phyloP scores from a whole-genome alignment of 1,284 basidiomycete genomes.

The Rhodotorula glutinis region DNA sequence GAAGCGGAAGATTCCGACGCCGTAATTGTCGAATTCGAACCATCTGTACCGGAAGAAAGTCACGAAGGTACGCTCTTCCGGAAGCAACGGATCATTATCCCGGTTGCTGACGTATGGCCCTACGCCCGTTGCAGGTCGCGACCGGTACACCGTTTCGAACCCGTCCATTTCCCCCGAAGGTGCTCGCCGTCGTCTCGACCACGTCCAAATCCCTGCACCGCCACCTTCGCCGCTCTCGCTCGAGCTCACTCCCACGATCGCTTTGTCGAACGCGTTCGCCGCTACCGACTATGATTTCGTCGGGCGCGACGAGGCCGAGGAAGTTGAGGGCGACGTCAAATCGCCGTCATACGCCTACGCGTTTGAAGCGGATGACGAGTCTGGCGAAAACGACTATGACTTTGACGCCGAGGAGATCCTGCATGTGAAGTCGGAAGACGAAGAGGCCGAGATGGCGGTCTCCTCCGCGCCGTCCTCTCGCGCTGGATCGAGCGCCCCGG shows the following conservation, averaged over 20 bases:
- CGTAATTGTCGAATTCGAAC: constrained; percentile 4
- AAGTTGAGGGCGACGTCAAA: not conserved
- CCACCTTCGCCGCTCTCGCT: constrained; percentile 37
- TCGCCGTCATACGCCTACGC: constrained; percentile 24
- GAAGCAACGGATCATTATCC: too few species aligned
- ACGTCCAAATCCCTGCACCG: constrained; percentile 13
- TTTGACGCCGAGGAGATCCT: constrained; percentile 29
- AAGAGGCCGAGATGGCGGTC: constrained; percentile 4
- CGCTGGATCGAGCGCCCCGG: constrained; percentile 21
- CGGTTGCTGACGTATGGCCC: too few species aligned
- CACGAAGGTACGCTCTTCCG: not conserved
- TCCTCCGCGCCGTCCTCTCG: constrained; percentile 27
- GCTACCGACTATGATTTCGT: constrained; percentile 34
- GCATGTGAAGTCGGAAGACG: constrained; percentile 32
- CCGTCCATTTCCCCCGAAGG: not conserved
- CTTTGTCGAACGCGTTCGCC: constrained; percentile 16
- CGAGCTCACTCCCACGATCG: constrained; percentile 27
- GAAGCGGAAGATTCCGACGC: constrained; percentile 14
- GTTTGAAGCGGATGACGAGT: constrained; percentile 15
- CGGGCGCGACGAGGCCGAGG: constrained; percentile 29
- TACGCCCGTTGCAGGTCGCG: too few species aligned
- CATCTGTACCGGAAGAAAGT: not conserved
- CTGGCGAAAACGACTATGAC: constrained; percentile 34
- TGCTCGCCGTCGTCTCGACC: not conserved
- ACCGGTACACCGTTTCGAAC: too few species aligned